Conservation (phyloP, 2,329 filamentous ascomycete species). For the Biscogniauxia marginata region DNA sequence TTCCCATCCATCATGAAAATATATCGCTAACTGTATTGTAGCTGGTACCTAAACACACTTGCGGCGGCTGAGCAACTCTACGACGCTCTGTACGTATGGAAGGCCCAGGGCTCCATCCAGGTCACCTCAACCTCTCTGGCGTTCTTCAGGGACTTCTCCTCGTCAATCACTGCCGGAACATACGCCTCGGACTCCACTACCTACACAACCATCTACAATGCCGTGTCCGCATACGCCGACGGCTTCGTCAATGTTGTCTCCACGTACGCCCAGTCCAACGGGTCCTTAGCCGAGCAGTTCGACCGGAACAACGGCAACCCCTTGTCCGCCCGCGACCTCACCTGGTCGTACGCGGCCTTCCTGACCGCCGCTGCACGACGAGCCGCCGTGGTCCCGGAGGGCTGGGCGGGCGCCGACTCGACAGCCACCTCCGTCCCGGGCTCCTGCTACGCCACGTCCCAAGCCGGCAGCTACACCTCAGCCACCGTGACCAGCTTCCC, state of each 20-base stretch:
- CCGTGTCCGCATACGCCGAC: slow-evolving; percentile 58
- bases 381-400: slow-evolving; percentile 51
- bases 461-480: slow-evolving; percentile 50
- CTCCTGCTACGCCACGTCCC: slow-evolving; percentile 46
- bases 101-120: slow-evolving; percentile 58
- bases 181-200: slow-evolving; percentile 49
- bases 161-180: slow-evolving; percentile 58
- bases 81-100: slow-evolving; percentile 72
- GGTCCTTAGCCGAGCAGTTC: slow-evolving; percentile 68
- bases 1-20: not conserved
- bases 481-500: slow-evolving; percentile 51
- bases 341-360: slow-evolving; percentile 47
- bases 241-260: slow-evolving; percentile 62
- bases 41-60: slow-evolving; percentile 75
- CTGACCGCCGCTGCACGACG: slow-evolving; percentile 61
- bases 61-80: slow-evolving; percentile 80
- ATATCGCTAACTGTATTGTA: slow-evolving; percentile 14
- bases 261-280: slow-evolving; percentile 60
- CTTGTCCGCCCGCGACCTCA: slow-evolving; percentile 62
- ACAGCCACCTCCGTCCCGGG: slow-evolving; percentile 47
- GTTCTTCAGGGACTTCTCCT: slow-evolving; percentile 69
- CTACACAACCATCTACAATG: slow-evolving; percentile 56
- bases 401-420: slow-evolving; percentile 48
- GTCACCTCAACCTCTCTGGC: slow-evolving; percentile 63
- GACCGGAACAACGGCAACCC: slow-evolving; percentile 51